Evolutionary conservation across 805 yeast genomes (phyloP), one percentile per base, ranked within the genome.

Genomic region (Saturnispora mendoncae): DNA sequence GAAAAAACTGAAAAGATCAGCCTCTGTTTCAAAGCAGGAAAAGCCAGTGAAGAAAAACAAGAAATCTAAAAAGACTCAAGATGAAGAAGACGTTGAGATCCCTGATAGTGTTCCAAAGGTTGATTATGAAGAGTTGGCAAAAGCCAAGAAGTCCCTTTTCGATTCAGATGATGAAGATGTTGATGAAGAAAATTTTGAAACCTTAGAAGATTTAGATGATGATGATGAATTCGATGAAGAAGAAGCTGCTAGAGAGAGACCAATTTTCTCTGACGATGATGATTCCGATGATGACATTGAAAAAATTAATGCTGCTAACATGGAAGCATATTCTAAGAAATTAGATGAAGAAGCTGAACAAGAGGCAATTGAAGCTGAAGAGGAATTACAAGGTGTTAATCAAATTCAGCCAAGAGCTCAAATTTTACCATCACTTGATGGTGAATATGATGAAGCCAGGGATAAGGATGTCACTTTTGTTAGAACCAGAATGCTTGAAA

Each of bases 401-500:
- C 64, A 66, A 30, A 58, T 60, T 34, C 84, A 82, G 57, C 90
- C 92, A 48, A 69, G 84, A 60, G 92, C 94, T 19, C 68, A 75
- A 52, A 71, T 86, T 24, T 69, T 87, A 46, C 95, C 95, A 29
- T 67, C 80, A 3, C 76, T 64, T 48, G 85, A 79, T 55, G 83
- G 79, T 52, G 73, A 70, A 41, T 70, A 68, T 49, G 67, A 67
- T 24, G 71, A 69, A 13, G 55, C 58, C 10, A 46, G 44, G 26
- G 47, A 44, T 20, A 46, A 43, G 27, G 95, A 87, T 58, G 71
- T 88, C 37, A 84, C 87, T 6, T 69, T 84, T 53, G 73, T 84
- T 6, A 78, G 97, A 64, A 85, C 96, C 15, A 78, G 98, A 66
- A 90, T 92, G 83, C 78, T 90, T 52, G 98, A 92, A 66, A 76